Evolutionary conservation across 2,329 filamentous ascomycete genomes (phyloP).

Genomic region (Cercospora sojina): DNA sequence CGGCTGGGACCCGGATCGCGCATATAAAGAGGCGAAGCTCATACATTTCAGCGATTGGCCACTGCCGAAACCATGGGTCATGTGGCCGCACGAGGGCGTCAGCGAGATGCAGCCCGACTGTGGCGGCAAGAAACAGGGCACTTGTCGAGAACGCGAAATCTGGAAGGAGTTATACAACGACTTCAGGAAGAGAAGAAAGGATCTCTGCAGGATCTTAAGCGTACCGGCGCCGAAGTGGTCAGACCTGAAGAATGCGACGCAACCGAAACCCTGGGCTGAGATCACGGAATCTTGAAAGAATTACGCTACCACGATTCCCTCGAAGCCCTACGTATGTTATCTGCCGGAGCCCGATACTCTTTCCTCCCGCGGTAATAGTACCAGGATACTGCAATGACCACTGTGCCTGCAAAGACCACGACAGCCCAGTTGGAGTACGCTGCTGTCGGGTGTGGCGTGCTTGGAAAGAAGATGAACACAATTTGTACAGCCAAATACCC

Average conservation of each 20-base stretch:
- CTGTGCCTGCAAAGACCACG: constrained; percentile 29
- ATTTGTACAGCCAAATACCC: constrained; percentile 27
- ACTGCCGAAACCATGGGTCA: constrained; percentile 63
- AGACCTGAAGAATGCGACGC: constrained; percentile 27
- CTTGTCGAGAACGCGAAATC: constrained; percentile 41
- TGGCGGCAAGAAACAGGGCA: constrained; percentile 26
- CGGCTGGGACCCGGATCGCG: constrained; percentile 58
- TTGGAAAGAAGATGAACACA: constrained; percentile 30
- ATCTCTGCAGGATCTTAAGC: constrained; percentile 40
- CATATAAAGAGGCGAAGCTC: constrained; percentile 61
- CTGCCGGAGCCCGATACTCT: constrained; percentile 28
- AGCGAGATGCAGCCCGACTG: constrained; percentile 50
- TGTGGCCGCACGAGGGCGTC: constrained; percentile 45
- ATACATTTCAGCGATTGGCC: constrained; percentile 73
- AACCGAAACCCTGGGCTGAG: constrained; percentile 8
- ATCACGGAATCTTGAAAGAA: neutral
- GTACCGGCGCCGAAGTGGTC: constrained; percentile 34
- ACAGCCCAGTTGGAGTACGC: constrained; percentile 29
- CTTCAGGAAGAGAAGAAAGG: constrained; percentile 44
- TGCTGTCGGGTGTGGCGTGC: constrained; percentile 19
- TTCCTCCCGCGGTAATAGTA: constrained; percentile 30
- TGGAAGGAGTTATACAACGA: constrained; percentile 50
- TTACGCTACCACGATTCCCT: neutral
- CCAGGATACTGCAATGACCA: constrained; percentile 24
- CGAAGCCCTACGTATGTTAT: constrained; percentile 6